Conservation (phyloP, 768 basidiomycete species). For the Neoboletus magnificus region DNA sequence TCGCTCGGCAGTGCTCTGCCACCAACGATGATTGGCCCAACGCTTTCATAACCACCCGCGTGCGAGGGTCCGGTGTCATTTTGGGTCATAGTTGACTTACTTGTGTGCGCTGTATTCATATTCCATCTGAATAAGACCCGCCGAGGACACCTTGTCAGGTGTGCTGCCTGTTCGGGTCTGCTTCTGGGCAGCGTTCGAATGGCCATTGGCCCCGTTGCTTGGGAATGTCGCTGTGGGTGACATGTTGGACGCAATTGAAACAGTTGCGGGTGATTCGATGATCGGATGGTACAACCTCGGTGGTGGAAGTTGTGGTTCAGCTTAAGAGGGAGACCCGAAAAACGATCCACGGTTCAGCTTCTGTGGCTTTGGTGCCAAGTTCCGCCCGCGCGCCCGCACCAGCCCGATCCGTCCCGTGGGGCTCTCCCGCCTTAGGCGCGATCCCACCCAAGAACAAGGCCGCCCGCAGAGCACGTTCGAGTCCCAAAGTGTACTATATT, state of each 20-base stretch:
- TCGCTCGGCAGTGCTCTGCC: conserved; percentile 3
- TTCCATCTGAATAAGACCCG: conserved; percentile 75
- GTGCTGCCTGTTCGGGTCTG: conserved; percentile 6
- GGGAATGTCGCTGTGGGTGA: conserved; percentile 21
- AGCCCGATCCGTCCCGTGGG: not conserved
- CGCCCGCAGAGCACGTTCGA: not conserved
- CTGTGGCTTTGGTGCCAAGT: conserved; percentile 5
- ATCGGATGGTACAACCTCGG: not conserved
- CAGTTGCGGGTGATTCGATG: not conserved
- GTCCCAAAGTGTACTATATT: not conserved
- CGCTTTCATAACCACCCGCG: conserved; percentile 18
- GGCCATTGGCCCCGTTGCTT: conserved; percentile 11
- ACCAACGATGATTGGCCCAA: conserved; percentile 17
- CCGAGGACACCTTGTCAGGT: conserved; percentile 45
- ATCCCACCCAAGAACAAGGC: not conserved
- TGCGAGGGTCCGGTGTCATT: conserved; percentile 10
- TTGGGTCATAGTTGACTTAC: conserved; percentile 46
- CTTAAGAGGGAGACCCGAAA: not conserved
- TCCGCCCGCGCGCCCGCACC: conserved; percentile 21
- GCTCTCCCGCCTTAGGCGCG: not conserved
- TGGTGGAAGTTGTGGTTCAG: conserved; percentile 6
- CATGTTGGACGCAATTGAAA: conserved; percentile 14
- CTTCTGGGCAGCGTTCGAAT: conserved; percentile 14
- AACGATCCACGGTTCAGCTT: not conserved
- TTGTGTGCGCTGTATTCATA: conserved; percentile 85